Conservation (phyloP, 1,284 basidiomycete genomes). For the Pseudozyma sp. region DNA sequence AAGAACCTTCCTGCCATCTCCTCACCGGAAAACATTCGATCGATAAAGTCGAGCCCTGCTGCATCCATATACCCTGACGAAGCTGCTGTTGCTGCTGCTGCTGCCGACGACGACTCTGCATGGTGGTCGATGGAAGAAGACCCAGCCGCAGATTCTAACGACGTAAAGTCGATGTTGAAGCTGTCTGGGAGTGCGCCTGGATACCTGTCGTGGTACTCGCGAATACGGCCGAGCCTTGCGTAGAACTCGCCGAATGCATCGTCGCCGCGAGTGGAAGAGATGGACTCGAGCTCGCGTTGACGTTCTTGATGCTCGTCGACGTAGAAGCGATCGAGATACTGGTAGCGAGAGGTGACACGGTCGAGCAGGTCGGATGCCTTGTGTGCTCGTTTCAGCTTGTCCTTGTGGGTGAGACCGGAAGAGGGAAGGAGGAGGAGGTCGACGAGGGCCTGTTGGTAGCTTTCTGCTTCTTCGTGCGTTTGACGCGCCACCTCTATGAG, state of each 20-base stretch:
- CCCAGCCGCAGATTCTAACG: constrained; percentile 45
- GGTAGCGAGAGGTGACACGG: constrained; percentile 78
- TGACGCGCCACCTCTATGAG: constrained; percentile 91
- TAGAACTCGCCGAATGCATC: constrained; percentile 76
- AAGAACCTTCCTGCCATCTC: constrained; percentile 94
- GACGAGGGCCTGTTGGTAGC: constrained; percentile 76
- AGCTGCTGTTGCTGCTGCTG: constrained; percentile 23
- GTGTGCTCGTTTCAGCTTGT: constrained; percentile 81
- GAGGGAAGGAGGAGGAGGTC: constrained; percentile 70
- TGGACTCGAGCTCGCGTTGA: constrained; percentile 71
- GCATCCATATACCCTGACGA: constrained; percentile 18
- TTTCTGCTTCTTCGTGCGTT: constrained; percentile 93
- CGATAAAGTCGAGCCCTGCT: constrained; percentile 51
- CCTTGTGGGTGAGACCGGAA: constrained; percentile 69
- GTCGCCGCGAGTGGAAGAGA: constrained; percentile 53
- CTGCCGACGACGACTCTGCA: constrained; percentile 20
- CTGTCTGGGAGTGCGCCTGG: constrained; percentile 76
- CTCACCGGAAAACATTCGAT: constrained; percentile 76
- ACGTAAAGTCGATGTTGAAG: constrained; percentile 61
- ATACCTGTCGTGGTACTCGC: constrained; percentile 95
- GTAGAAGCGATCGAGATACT: constrained; percentile 64
- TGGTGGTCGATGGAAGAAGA: constrained; percentile 13
- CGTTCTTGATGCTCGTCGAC: constrained; percentile 70
- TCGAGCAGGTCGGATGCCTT: constrained; percentile 86
- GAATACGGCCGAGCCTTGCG: constrained; percentile 88